phyloP scores from a whole-genome alignment of 805 yeast species.

The Monosporozyma aerobia region DNA sequence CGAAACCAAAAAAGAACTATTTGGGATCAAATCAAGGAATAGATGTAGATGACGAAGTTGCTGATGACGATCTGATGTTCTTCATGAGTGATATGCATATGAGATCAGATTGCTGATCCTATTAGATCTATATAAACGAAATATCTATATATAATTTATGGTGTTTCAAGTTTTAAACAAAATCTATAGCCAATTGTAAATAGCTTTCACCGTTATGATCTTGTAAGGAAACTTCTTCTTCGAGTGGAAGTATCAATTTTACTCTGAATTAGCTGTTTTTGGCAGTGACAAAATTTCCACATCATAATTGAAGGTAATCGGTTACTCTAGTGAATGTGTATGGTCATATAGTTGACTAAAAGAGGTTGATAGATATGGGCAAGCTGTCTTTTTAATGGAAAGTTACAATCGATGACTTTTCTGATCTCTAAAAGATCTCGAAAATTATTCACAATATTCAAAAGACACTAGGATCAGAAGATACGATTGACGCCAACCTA shows the following conservation, averaged over 20 bases:
- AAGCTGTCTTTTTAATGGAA: too few relatives aligned
- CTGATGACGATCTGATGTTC: constrained; percentile 58
- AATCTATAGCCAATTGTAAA: background rate
- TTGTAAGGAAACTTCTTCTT: too few relatives aligned
- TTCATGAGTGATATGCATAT: constrained; percentile 67
- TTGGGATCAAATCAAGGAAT: constrained; percentile 12
- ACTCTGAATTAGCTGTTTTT: too few relatives aligned
- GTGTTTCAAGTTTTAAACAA: background rate
- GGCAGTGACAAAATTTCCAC: too few relatives aligned
- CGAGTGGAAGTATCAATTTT: too few relatives aligned
- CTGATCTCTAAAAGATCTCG: too few relatives aligned
- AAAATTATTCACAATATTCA: too few relatives aligned
- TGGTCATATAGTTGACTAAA: too few relatives aligned
- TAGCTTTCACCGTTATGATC: background rate
- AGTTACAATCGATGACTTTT: too few relatives aligned
- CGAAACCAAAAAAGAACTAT: background rate
- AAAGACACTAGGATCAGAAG: background rate
- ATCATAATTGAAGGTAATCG: too few relatives aligned
- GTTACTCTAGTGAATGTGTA: too few relatives aligned
- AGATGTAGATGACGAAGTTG: constrained; percentile 34
- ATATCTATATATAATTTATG: background rate
- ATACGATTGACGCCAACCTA: background rate
- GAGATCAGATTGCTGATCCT: background rate
- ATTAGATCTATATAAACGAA: background rate
- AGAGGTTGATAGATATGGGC: too few relatives aligned